phyloP scores from a whole-genome alignment of 345 rosid genomes.

The Aquilaria sinensis region DNA sequence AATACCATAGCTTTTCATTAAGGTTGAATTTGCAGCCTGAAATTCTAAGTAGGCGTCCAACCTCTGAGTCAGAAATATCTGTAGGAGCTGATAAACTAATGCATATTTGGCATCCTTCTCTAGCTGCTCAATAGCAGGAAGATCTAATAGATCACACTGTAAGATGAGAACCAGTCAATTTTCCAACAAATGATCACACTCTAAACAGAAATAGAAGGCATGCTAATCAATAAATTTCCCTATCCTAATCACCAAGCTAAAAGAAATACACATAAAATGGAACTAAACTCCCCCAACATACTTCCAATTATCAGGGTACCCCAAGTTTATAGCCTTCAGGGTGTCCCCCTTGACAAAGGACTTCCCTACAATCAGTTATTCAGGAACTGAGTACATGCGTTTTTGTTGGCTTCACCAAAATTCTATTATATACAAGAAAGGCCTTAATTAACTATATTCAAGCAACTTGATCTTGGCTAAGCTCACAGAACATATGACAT shows the following conservation, averaged over 20 bases:
- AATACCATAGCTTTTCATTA: slow-evolving; percentile 70
- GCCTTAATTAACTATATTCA: no score
- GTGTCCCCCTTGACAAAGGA: no score
- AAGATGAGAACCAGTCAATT: slow-evolving; percentile 8
- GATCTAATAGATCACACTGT: slow-evolving; percentile 93
- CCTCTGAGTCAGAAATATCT: slow-evolving; percentile 74
- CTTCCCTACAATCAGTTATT: no score
- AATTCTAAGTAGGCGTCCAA: slow-evolving; percentile 77
- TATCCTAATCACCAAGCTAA: no score
- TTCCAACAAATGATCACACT: no score
- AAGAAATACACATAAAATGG: neutral
- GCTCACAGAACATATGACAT: no score
- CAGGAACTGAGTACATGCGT: no score
- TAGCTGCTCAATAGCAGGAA: slow-evolving; percentile 79
- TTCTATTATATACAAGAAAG: no score
- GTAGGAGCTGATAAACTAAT: slow-evolving; percentile 69
- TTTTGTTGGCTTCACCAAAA: no score
- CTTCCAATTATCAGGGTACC: neutral
- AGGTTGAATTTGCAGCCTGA: slow-evolving; percentile 60
- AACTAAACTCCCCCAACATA: neutral
- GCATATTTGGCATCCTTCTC: slow-evolving; percentile 76
- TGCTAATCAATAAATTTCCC: no score
- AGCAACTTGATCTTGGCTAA: no score
- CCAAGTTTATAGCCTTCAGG: neutral
- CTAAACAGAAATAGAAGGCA: no score